phyloP scores from a whole-genome alignment of 371 early-diverging fungal species.

The Circinella umbellata region DNA sequence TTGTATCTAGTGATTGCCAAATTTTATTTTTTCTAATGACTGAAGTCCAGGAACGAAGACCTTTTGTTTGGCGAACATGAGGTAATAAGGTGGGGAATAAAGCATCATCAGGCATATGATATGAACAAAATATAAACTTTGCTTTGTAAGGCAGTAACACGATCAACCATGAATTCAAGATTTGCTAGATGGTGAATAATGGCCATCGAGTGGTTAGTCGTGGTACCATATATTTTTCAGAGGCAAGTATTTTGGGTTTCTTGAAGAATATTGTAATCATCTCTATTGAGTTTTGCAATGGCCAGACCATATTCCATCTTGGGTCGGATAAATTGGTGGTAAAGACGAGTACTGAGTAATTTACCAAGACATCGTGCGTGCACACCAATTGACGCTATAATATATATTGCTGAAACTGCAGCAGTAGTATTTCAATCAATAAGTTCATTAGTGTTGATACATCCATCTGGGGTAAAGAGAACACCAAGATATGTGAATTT shows the following conservation, averaged over 20 bases:
- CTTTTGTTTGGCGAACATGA: background rate
- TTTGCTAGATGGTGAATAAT: conserved; percentile 23
- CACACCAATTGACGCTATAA: conserved; percentile 1
- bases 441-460: background rate
- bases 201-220: conserved; percentile 12
- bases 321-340: conserved; percentile 17
- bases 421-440: background rate
- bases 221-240: conserved; percentile 18
- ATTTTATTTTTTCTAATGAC: background rate
- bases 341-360: conserved; percentile 4
- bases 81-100: background rate
- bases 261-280: background rate
- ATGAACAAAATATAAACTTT: background rate
- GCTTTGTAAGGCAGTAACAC: conserved; percentile 5
- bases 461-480: background rate
- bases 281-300: background rate
- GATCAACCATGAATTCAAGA: conserved; percentile 16
- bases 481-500: conserved; percentile 19
- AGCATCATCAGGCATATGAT: background rate
- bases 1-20: background rate
- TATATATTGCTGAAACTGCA: background rate
- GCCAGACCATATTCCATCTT: conserved; percentile 22
- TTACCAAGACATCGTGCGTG: conserved; percentile 5
- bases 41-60: background rate
- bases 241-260: conserved; percentile 20